Evolutionary conservation across 768 basidiomycete species (phyloP).

Genomic region (Suillus ampliporus): DNA sequence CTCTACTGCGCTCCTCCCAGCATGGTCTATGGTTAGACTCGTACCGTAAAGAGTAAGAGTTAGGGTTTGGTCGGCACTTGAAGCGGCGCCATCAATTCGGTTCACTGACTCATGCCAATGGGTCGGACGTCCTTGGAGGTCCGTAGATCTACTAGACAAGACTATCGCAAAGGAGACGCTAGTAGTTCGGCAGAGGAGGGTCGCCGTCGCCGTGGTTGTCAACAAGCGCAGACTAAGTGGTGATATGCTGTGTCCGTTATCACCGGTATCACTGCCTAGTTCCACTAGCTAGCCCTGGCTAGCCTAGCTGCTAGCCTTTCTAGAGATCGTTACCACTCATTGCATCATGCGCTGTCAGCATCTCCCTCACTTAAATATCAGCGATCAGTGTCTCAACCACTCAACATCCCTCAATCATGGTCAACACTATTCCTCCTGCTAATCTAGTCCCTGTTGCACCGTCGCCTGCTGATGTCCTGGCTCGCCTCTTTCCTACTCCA

Average conservation of each 20-base stretch:
- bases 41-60: neutral
- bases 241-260: slow-evolving; percentile 3
- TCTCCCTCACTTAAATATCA: neutral
- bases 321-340: neutral
- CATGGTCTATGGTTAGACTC: too few relatives aligned
- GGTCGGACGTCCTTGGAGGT: slow-evolving; percentile 3
- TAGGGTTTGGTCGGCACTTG: neutral
- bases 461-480: slow-evolving; percentile 29
- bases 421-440: slow-evolving; percentile 6
- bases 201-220: neutral
- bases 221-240: slow-evolving; percentile 3
- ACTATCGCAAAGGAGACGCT: neutral
- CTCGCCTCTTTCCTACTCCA: slow-evolving; percentile 39
- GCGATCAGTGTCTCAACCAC: too few relatives aligned
- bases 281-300: neutral
- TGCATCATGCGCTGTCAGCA: neutral
- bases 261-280: neutral
- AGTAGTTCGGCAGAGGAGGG: neutral
- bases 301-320: neutral
- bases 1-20: too few relatives aligned
- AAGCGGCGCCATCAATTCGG: neutral
- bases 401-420: neutral
- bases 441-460: slow-evolving; percentile 19
- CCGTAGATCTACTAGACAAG: neutral
- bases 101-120: neutral